Evolutionary conservation across 345 rosid species (phyloP).

Genomic region (Ceriops zippeliana): DNA sequence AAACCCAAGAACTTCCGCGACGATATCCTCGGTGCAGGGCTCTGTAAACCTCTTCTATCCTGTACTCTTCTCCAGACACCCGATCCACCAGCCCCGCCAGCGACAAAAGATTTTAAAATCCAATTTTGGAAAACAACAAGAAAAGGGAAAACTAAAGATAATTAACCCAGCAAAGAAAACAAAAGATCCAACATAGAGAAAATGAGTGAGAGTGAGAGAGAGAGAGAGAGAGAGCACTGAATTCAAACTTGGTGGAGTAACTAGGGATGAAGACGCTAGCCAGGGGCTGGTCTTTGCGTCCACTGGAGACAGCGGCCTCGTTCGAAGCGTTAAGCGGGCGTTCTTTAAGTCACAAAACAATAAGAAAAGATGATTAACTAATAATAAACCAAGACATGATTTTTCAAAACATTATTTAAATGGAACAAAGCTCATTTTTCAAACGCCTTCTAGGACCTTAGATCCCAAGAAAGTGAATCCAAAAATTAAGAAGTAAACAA

Average conservation of each 20-base stretch:
- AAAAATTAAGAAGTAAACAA: no score
- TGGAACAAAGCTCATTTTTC: no score
- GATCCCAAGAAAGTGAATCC: no score
- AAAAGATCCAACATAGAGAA: not conserved
- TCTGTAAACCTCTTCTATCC: conserved; percentile 58
- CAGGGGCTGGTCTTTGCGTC: conserved; percentile 78
- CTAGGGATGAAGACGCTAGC: conserved; percentile 62
- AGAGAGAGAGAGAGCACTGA: conserved; percentile 38
- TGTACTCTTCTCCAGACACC: conserved; percentile 60
- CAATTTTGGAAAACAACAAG: not conserved
- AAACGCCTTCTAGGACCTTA: no score
- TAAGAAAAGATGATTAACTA: no score
- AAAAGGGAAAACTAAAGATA: not conserved
- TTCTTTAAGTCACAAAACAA: no score
- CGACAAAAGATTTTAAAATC: not conserved
- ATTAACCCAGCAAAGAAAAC: not conserved
- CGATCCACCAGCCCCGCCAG: conserved; percentile 33
- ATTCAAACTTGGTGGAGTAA: conserved; percentile 55
- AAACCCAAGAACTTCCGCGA: conserved; percentile 83
- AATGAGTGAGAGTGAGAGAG: not conserved
- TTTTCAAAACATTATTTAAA: no score
- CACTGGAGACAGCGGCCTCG: conserved; percentile 71
- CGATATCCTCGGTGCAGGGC: conserved; percentile 71
- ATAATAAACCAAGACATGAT: no score
- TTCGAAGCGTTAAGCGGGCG: conserved; percentile 43